Evolutionary conservation across 805 yeast genomes (phyloP).

Genomic region (Maudiozyma turicensis): DNA sequence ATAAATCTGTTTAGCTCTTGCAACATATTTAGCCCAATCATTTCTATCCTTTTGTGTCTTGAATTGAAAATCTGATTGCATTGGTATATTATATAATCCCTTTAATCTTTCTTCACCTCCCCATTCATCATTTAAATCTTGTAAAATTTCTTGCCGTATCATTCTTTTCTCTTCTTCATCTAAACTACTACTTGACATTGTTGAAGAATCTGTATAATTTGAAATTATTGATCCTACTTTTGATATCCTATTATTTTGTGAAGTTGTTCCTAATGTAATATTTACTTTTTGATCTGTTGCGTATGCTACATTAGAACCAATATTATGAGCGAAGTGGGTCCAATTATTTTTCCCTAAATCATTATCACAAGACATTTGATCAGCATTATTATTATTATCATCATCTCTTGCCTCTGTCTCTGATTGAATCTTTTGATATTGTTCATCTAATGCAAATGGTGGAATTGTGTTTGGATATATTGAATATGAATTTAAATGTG

Average conservation of each 20-base stretch:
- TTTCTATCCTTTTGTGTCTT: conserved; percentile 22
- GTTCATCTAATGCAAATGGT: conserved; percentile 52
- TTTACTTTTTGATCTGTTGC: conserved; percentile 5
- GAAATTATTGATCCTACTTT: background rate
- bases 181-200: background rate
- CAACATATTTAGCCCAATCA: conserved; percentile 24
- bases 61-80: conserved; percentile 19
- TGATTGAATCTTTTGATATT: conserved; percentile 8
- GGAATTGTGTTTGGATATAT: conserved; percentile 42
- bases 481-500: conserved; percentile 25
- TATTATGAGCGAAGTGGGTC: conserved; percentile 37
- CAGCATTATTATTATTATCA: conserved; percentile 8
- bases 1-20: conserved; percentile 22
- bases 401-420: background rate
- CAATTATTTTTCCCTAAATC: conserved; percentile 34
- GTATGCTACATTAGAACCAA: conserved; percentile 25
- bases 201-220: background rate
- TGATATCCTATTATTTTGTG: background rate
- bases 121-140: conserved; percentile 49
- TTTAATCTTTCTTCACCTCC: conserved; percentile 60
- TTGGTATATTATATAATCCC: conserved; percentile 34
- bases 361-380: conserved; percentile 31
- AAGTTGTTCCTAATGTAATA: background rate
- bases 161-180: conserved; percentile 10
- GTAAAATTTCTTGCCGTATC: conserved; percentile 20